Evolutionary conservation across 2,329 filamentous ascomycete species (phyloP), one percentile per base, ranked within the genome.

Genomic region (Cyphellophora europaea): DNA sequence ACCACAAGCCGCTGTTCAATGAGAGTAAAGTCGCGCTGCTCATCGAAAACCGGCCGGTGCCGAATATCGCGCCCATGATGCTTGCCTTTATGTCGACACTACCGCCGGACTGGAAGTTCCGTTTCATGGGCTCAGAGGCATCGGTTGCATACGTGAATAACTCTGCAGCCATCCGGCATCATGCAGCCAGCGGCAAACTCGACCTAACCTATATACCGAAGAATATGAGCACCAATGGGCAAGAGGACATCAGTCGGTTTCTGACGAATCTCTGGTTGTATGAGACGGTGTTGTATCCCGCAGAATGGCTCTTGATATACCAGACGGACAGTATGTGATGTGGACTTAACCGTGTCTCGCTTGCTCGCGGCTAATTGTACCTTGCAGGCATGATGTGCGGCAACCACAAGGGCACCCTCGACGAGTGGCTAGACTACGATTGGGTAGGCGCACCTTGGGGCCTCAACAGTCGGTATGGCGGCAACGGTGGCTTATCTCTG

Each of bases 241-340:
- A 69, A 45, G 71, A 75, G 51, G 62, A 67, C 52, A 68, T 74
- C 35, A 66, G 59, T 41, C 61, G 63, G 27, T 71, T 72, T 41
- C 53, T 75, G 27, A 74, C 71, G 3, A 68, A 53, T 11, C 49
- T 63, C 15, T 69, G 68, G 62, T 55, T 74, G 2, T 75, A 73
- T 52, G 65, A 73, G 45, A 49, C 45, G 3, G 59, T 66, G 5
- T 52, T 73, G 17, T 54, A 57, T 31, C 63, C 67, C 1, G 68
- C 67, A 10, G 71, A 74, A 53, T 71, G 65, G 62, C 53, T 75
- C 19, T 58, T 75, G 15, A 51, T 72, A 14, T 74, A 73, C 53
- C 67, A 69, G 55, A 66, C 65, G 34, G 71, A 75, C 54, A 68
- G 63, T 44, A 70, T 15, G 33, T 74, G 40, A 53, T 74, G 27